Conservation (phyloP, 345 rosid genomes). For the Noccaea bulbosa region DNA sequence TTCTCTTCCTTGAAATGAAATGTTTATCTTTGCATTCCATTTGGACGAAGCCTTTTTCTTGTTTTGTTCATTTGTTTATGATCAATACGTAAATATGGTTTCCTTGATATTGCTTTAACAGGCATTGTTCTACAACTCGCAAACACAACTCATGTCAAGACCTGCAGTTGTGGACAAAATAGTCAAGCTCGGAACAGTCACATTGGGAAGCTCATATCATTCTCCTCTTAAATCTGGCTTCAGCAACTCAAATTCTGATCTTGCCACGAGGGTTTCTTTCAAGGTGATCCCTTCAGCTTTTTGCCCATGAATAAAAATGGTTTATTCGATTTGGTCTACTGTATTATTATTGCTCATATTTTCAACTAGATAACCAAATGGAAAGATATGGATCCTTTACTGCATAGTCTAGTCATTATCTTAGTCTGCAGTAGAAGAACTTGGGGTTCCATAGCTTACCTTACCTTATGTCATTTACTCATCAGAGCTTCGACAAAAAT, state of each 20-base stretch:
- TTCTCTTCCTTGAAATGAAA: constrained; percentile 3
- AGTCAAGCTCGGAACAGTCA: constrained; percentile 55
- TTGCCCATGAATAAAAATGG: constrained; percentile 9
- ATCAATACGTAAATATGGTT: neutral
- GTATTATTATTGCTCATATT: neutral
- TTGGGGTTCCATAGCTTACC: neutral
- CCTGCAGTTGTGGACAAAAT: constrained; percentile 57
- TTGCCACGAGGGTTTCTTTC: constrained; percentile 74
- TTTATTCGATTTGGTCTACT: neutral
- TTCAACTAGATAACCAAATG: neutral
- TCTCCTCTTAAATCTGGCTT: constrained; percentile 63
- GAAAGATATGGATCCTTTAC: neutral
- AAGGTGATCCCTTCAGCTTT: constrained; percentile 55
- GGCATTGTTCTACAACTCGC: constrained; percentile 69
- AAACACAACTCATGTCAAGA: constrained; percentile 63
- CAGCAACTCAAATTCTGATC: constrained; percentile 58
- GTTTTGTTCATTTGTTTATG: neutral
- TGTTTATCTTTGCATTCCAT: neutral
- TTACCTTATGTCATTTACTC: neutral
- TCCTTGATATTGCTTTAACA: constrained; percentile 34
- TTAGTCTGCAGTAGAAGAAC: neutral
- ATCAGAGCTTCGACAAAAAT: neutral
- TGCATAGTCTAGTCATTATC: constrained; percentile 9
- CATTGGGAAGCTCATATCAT: constrained; percentile 60
- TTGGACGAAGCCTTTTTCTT: neutral